phyloP scores from a whole-genome alignment of 169 alveolate species.

The Amoebophrya sp. region DNA sequence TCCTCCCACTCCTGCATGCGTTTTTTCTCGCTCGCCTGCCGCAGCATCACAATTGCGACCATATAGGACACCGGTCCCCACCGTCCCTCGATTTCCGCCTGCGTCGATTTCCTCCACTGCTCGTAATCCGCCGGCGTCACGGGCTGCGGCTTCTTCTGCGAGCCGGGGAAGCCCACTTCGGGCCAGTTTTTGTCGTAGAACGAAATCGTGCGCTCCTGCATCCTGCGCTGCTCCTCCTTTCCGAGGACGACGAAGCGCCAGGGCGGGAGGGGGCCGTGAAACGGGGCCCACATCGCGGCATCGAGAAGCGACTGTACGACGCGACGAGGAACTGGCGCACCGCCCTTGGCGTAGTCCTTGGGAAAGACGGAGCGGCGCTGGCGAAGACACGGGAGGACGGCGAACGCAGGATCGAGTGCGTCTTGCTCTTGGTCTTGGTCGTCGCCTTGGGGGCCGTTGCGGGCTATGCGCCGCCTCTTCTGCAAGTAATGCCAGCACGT shows the following conservation, averaged over 20 bases:
- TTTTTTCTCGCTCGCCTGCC: slow-evolving; percentile 14
- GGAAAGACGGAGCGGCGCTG: slow-evolving; percentile 16
- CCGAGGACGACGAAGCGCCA: slow-evolving; percentile 27
- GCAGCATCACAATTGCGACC: slow-evolving; percentile 20
- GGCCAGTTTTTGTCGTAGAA: slow-evolving; percentile 20
- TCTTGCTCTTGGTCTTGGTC: no score
- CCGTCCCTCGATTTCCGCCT: slow-evolving; percentile 8
- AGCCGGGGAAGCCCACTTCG: background rate
- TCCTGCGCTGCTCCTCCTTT: background rate
- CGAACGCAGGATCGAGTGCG: no score
- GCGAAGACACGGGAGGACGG: slow-evolving; percentile 1
- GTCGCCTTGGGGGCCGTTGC: no score
- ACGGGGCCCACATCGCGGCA: slow-evolving; percentile 24
- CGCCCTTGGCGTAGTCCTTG: background rate
- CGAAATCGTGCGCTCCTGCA: slow-evolving; percentile 14
- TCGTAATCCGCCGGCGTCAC: background rate
- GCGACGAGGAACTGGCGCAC: background rate
- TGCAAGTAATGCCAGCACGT: no score
- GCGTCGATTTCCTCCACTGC: slow-evolving; percentile 7
- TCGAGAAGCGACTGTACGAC: slow-evolving; percentile 2
- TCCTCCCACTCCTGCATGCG: slow-evolving; percentile 29
- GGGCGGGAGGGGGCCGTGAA: slow-evolving; percentile 16
- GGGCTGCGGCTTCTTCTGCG: background rate
- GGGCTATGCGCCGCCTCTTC: no score
- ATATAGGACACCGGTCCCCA: slow-evolving; percentile 25